Base-by-base conservation (phyloP, 2,329 filamentous ascomycete species). In the Chaetomiaceae sp. region DNA sequence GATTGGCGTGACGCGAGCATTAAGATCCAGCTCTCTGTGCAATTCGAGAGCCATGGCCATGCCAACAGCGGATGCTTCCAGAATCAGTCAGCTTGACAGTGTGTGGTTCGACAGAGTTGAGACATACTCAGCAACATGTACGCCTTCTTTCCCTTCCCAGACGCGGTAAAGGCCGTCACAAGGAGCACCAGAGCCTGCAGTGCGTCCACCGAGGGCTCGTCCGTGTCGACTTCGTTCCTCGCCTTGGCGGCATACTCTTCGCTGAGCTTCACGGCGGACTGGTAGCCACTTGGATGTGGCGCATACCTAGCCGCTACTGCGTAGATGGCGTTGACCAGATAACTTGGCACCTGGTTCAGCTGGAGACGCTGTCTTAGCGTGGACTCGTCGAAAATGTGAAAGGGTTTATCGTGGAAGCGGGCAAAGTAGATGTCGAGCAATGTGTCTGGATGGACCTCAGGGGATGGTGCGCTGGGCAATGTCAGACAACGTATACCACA, bases 21-120 rank as follows among this genome's bases (percentile, higher is more conserved):
- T 80, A 6, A 75, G 66, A 22, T 89, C 84, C 39, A 86, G 73
- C 70, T 95, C 90, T 29, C 88, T 82, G 65, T 95, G 88, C 3
- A 94, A 74, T 64, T 91, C 88, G 11, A 95, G 77, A 3, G 88
- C 89, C 69, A 91, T 82, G 2, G 87, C 85, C 89, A 95, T 95
- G 40, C 87, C 88, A 44, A 90, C 83, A 9, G 86, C 88, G 58
- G 79, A 87, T 59, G 84, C 87, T 91, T 61, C 27, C 5, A 51
- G 38, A 2, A 3, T 31, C 1, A 29, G 60, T 80, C 61, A 78
- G 74, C 46, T 19, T 17, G 27, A 12, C 17, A 12, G 15, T 14
- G 14, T 15, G 6, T 4, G 17, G 31, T 9, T 29, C 20, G 15
- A 39, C 19, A 38, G 5, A 19, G 55, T 58, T 60, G 19, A 7